phyloP scores from a whole-genome alignment of 208 protist genomes.

The Acanthamoeba sp. region DNA sequence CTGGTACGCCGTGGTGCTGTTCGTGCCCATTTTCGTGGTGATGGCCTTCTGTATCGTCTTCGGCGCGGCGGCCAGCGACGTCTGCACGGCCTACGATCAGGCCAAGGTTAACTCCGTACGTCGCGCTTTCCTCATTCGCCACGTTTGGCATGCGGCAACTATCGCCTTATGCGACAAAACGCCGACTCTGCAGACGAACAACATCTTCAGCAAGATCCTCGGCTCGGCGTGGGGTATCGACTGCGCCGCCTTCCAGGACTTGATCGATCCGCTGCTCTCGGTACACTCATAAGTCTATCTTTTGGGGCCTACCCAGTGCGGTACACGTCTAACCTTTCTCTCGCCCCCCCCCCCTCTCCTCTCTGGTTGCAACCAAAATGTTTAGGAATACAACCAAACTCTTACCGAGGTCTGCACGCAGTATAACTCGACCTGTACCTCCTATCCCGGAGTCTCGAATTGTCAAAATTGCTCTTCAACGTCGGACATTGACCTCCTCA shows the following conservation, averaged over 20 bases:
- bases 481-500: neutral
- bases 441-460: neutral
- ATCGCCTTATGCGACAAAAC: too few species aligned
- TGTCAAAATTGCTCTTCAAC: neutral
- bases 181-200: neutral
- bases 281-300: too few species aligned
- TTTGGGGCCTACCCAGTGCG: too few species aligned
- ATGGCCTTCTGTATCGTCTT: conserved; percentile 34
- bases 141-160: too few species aligned
- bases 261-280: neutral
- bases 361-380: too few species aligned
- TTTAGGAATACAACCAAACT: neutral
- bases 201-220: conserved; percentile 15
- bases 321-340: neutral
- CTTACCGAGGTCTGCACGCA: neutral
- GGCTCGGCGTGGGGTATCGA: neutral
- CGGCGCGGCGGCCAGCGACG: neutral
- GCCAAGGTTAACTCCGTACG: conserved; percentile 6
- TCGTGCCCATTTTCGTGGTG: neutral
- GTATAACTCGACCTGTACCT: neutral
- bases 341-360: too few species aligned
- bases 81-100: neutral
- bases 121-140: neutral
- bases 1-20: conserved; percentile 1
- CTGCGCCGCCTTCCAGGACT: neutral